Percentiles rank a stretch among this genome's conserved stretches.
Evolutionary conservation across 495 filamentous ascomycete genomes (phyloP).

Genomic region (Melanomma pulvis-pyrius): DNA sequence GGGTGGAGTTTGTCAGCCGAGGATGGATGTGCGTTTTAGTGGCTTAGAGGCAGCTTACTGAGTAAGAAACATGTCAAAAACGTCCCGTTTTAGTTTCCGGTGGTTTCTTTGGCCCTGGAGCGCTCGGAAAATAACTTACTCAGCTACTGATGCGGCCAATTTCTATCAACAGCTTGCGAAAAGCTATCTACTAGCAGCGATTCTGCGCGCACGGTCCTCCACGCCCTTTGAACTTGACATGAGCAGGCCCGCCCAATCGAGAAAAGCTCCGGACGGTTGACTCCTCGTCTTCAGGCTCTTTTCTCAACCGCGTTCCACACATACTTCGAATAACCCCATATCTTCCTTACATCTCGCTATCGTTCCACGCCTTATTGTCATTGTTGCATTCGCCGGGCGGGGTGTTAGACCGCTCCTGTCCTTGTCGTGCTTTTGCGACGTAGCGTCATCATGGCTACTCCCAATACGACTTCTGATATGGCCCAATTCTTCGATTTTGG

Average conservation of each 20-base stretch:
- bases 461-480: conserved; percentile 34
- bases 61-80: too few relatives aligned
- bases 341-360: conserved; percentile 9
- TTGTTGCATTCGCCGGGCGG: conserved; percentile 11
- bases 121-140: too few relatives aligned
- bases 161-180: too few relatives aligned
- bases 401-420: neutral
- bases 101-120: too few relatives aligned
- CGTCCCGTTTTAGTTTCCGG: too few relatives aligned
- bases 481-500: conserved; percentile 41
- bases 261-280: neutral
- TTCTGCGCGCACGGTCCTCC: neutral
- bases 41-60: neutral
- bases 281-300: conserved; percentile 8
- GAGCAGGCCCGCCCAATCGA: neutral
- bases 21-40: neutral
- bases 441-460: conserved; percentile 22
- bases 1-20: neutral
- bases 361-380: conserved; percentile 3
- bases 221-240: neutral
- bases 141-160: too few relatives aligned
- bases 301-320: conserved; percentile 2
- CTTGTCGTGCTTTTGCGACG: neutral
- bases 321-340: neutral
- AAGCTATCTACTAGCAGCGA: too few relatives aligned